Evolutionary conservation across 192 early-diverging fungal species (phyloP).

Genomic region (Coemansia sp.): DNA sequence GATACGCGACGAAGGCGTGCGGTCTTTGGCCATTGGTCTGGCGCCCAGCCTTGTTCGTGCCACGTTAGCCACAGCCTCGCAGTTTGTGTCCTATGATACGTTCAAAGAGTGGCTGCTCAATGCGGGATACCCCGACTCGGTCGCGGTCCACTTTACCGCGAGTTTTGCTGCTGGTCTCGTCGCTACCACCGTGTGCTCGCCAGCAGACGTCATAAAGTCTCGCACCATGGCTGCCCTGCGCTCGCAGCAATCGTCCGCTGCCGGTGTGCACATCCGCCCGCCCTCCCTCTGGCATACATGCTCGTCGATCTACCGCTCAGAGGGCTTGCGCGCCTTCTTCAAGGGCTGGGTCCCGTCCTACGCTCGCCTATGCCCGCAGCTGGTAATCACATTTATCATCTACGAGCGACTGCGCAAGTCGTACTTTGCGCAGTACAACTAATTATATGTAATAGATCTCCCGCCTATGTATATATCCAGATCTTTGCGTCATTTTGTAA

Average conservation of each 20-base stretch:
- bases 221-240: constrained; percentile 69
- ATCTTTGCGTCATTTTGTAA: neutral
- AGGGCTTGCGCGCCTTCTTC: constrained; percentile 72
- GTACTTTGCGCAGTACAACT: constrained; percentile 31
- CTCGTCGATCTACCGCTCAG: constrained; percentile 50
- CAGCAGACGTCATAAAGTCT: constrained; percentile 80
- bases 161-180: constrained; percentile 73
- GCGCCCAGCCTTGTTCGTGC: constrained; percentile 89
- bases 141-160: constrained; percentile 66
- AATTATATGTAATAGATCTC: neutral
- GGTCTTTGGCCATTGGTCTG: constrained; percentile 81
- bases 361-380: constrained; percentile 76
- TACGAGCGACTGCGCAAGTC: constrained; percentile 67
- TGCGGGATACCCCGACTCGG: constrained; percentile 61
- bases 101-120: constrained; percentile 66
- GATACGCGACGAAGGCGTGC: constrained; percentile 67
- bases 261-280: constrained; percentile 29
- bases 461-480: neutral
- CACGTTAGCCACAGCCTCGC: constrained; percentile 74
- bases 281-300: constrained; percentile 33
- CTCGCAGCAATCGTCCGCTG: neutral
- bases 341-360: constrained; percentile 86
- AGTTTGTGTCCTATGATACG: constrained; percentile 75
- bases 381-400: constrained; percentile 80
- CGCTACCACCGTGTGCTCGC: constrained; percentile 77